Percentiles rank a stretch among this genome's conserved stretches.
Conservation (phyloP, 305 asterid species). For the Fraxinus xanthoxyloides region DNA sequence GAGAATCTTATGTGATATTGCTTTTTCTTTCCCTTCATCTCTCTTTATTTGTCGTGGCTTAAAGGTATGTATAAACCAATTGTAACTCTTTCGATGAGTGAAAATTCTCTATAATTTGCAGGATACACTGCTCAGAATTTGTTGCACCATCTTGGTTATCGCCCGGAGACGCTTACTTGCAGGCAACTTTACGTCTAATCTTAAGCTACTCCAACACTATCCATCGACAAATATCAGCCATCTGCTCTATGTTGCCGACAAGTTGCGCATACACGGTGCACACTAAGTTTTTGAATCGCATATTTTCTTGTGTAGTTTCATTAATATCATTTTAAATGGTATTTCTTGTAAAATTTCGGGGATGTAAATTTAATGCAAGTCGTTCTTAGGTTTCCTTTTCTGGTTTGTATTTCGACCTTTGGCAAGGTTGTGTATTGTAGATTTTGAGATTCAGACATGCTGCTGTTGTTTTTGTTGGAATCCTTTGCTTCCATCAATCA, state of each 20-base stretch:
- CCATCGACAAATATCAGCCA: constrained; percentile 86
- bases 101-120: constrained; percentile 30
- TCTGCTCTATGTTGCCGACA: constrained; percentile 84
- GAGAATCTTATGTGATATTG: not conserved
- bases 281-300: constrained; percentile 24
- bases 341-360: constrained; percentile 26
- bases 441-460: not conserved
- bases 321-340: constrained; percentile 10
- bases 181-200: constrained; percentile 89
- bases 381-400: not conserved
- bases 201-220: constrained; percentile 81
- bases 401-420: not conserved
- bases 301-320: constrained; percentile 3
- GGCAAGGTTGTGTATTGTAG: not conserved
- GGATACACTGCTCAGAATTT: constrained; percentile 82
- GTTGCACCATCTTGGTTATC: constrained; percentile 86
- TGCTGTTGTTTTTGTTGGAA: not conserved
- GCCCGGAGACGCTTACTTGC: constrained; percentile 85
- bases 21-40: not conserved
- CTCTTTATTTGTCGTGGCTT: not conserved
- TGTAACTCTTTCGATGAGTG: not conserved
- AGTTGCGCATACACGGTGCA: constrained; percentile 45
- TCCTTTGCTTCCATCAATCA: not conserved
- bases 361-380: constrained; percentile 33
- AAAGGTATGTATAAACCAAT: not conserved